These are phyloP conservation scores for Colletotrichum sansevieriae DNA, from an alignment of 2,329 filamentous ascomycete species.

Conservation along the genomic window DNA sequence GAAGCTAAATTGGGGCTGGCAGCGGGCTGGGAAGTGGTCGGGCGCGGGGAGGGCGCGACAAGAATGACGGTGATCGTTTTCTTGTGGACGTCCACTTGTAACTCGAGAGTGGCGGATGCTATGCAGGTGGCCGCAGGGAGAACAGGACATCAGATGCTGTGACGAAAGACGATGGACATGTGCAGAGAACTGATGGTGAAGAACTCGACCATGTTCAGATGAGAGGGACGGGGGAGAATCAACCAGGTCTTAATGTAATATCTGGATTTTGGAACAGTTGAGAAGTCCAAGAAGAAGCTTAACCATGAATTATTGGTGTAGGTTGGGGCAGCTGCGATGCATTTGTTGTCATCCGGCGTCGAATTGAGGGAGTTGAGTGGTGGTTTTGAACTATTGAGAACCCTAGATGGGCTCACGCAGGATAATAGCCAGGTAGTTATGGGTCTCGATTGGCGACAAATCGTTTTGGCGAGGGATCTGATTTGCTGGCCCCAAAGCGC, in stretches of 20 bases:
- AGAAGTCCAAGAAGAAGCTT: constrained; percentile 9
- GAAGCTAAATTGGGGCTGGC: constrained; percentile 35
- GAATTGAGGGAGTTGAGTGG: constrained; percentile 9
- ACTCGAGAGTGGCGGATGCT: constrained; percentile 31
- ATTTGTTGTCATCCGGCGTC: constrained; percentile 31
- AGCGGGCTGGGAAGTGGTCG: constrained; percentile 36
- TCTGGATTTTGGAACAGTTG: constrained; percentile 35
- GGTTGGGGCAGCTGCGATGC: constrained; percentile 17
- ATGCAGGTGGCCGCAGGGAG: constrained; percentile 36
- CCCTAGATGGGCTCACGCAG: constrained; percentile 27
- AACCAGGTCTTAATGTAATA: constrained; percentile 21
- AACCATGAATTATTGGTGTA: constrained; percentile 15
- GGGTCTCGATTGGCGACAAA: constrained; percentile 13
- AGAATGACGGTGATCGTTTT: constrained; percentile 30
- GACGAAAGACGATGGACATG: constrained; percentile 31
- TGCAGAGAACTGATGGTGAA: constrained; percentile 30
- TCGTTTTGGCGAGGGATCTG: constrained; percentile 6
- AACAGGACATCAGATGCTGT: constrained; percentile 37
- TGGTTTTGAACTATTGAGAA: constrained; percentile 8
- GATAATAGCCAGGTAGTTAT: constrained; percentile 12
- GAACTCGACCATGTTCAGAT: constrained; percentile 39
- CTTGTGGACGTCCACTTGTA: constrained; percentile 33
- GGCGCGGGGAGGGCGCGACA: constrained; percentile 36
- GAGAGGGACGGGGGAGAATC: constrained; percentile 19
- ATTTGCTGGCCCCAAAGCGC: constrained; percentile 27